Percentiles rank a stretch among this genome's conserved stretches.
These are phyloP conservation scores for Leccinum solheimii DNA, from an alignment of 1,284 basidiomycete species.

Conservation along the genomic window DNA sequence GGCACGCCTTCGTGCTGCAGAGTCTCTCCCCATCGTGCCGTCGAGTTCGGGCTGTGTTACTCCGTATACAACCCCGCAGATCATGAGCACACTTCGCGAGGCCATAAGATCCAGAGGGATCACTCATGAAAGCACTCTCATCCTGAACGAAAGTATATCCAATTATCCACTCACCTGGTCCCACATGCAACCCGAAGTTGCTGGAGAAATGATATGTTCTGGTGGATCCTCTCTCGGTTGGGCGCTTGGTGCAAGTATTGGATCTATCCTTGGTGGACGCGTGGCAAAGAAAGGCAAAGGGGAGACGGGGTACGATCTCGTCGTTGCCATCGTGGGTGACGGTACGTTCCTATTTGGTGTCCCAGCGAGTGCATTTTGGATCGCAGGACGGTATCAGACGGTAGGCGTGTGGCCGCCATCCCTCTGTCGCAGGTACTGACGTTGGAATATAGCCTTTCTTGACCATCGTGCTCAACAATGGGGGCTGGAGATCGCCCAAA, in stretches of 20 bases:
- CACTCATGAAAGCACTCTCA: constrained; percentile 38
- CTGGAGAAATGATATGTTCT: constrained; percentile 52
- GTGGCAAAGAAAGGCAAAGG: constrained; percentile 27
- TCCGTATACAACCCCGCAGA: constrained; percentile 46
- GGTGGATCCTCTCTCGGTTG: constrained; percentile 67
- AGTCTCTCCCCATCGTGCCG: constrained; percentile 20
- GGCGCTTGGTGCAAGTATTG: constrained; percentile 63
- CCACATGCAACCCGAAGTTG: constrained; percentile 53
- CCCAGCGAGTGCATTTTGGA: constrained; percentile 68
- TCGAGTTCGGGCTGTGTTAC: constrained; percentile 9
- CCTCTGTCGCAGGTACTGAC: neutral
- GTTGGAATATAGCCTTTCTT: constrained; percentile 55
- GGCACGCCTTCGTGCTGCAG: constrained; percentile 20
- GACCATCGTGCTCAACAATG: constrained; percentile 70
- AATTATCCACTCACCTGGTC: constrained; percentile 56
- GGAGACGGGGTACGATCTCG: constrained; percentile 45
- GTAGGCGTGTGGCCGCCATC: constrained; percentile 37
- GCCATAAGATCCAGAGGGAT: constrained; percentile 34
- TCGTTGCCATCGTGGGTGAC: constrained; percentile 63
- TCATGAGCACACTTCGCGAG: constrained; percentile 51
- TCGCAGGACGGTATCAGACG: constrained; percentile 64
- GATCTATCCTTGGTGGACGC: constrained; percentile 50
- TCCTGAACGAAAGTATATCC: constrained; percentile 66
- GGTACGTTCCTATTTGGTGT: constrained; percentile 68
- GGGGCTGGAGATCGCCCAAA: constrained; percentile 68